phyloP scores from a whole-genome alignment of 1,139 yeast genomes.

The Lodderomyces theae region DNA sequence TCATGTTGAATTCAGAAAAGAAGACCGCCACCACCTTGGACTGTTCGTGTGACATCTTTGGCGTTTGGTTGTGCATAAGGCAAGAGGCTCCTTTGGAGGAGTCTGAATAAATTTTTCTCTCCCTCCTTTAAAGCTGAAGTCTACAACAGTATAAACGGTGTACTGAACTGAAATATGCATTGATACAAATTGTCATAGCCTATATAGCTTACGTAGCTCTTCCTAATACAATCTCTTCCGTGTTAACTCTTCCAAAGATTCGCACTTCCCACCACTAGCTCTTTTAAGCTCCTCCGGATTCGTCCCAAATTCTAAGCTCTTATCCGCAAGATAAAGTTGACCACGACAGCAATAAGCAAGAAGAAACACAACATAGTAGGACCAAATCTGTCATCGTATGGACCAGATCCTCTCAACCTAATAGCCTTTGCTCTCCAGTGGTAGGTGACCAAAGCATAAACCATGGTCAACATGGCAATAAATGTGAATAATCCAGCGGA shows the following conservation, averaged over 20 bases:
- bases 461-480: conserved; percentile 96
- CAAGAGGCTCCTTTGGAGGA: too few species aligned
- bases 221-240: too few species aligned
- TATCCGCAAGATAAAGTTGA: conserved; percentile 84
- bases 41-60: conserved; percentile 15
- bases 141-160: too few species aligned
- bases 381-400: conserved; percentile 97
- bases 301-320: conserved; percentile 41
- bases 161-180: too few species aligned
- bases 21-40: conserved; percentile 50
- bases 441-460: conserved; percentile 89
- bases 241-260: too few species aligned
- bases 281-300: conserved; percentile 1
- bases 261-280: background rate
- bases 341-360: conserved; percentile 85
- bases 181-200: too few species aligned
- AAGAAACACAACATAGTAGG: conserved; percentile 98
- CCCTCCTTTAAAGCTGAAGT: too few species aligned
- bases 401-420: conserved; percentile 95
- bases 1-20: conserved; percentile 61
- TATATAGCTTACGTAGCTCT: background rate
- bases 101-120: conserved; percentile 2
- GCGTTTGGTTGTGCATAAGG: too few species aligned
- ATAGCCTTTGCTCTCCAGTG: conserved; percentile 99
- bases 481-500: conserved; percentile 93